These are phyloP conservation scores for Ganoderma meredithae DNA, from an alignment of 1,284 basidiomycete genomes.

Conservation along the genomic window DNA sequence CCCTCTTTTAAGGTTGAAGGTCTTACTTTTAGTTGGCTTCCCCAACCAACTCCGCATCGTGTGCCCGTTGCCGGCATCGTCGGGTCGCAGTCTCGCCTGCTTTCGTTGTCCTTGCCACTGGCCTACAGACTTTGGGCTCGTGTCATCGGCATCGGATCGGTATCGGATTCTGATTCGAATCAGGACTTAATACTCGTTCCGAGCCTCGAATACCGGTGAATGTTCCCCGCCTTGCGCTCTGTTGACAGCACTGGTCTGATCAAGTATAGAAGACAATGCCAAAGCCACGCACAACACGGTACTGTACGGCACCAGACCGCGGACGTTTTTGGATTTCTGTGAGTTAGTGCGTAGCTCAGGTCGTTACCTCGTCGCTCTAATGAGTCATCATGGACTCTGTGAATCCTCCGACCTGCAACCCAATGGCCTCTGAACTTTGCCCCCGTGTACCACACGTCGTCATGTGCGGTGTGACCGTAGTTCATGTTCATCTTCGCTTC, in stretches of 20 bases:
- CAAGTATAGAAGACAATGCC: background rate
- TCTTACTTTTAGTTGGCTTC: no score
- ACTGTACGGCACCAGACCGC: background rate
- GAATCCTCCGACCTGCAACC: background rate
- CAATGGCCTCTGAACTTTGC: background rate
- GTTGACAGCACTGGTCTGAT: background rate
- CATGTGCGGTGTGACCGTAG: background rate
- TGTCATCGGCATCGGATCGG: no score
- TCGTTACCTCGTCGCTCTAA: background rate
- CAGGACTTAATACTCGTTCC: no score
- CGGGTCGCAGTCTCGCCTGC: no score
- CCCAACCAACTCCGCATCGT: no score
- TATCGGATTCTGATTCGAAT: no score
- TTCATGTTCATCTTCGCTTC: background rate
- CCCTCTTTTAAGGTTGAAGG: no score
- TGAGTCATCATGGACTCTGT: background rate
- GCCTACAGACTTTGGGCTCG: no score
- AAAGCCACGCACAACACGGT: background rate
- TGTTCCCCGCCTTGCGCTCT: no score
- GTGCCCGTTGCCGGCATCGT: no score
- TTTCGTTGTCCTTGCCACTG: no score
- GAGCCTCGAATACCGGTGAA: no score
- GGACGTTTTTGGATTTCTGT: background rate
- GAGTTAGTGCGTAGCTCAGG: background rate
- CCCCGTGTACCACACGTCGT: background rate